A percentile compares a stretch with the other conserved stretches of the same genome.
These are phyloP conservation scores for Cryptosporidium ubiquitum DNA, from an alignment of 169 alveolate genomes.

Conservation along the genomic window DNA sequence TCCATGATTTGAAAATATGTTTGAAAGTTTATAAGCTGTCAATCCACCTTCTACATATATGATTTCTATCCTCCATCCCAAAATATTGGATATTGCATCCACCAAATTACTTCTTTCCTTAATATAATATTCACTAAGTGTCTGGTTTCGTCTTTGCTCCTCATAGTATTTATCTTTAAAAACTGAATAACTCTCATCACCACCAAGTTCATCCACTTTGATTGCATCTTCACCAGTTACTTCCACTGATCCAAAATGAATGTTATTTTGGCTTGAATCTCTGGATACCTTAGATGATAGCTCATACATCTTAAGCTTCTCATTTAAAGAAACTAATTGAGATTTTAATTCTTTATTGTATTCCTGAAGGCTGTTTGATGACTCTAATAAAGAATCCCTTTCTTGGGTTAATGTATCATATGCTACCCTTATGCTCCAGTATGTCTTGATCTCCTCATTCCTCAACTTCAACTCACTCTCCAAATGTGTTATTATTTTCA, in stretches of 20 bases:
- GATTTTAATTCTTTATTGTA: conserved; percentile 25
- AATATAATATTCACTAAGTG: conserved; percentile 55
- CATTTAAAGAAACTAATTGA: conserved; percentile 2
- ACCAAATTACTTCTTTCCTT: conserved; percentile 41
- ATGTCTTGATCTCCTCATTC: conserved; percentile 62
- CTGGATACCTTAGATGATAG: not conserved
- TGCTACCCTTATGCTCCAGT: conserved; percentile 73
- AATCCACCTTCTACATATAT: conserved; percentile 65
- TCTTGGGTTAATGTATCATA: conserved; percentile 68
- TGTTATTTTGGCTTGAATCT: not conserved
- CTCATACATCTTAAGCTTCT: conserved; percentile 32
- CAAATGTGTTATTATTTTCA: conserved; percentile 59
- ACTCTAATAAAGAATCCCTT: conserved; percentile 57
- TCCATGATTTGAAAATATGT: conserved; percentile 53
- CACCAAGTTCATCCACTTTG: not conserved
- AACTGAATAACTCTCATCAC: not conserved
- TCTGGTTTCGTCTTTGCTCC: conserved; percentile 43
- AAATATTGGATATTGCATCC: conserved; percentile 68
- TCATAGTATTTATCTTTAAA: conserved; percentile 25
- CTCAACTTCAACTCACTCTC: conserved; percentile 55
- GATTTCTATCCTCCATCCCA: conserved; percentile 69
- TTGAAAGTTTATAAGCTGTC: conserved; percentile 67
- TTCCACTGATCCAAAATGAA: not conserved
- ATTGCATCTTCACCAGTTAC: not conserved
- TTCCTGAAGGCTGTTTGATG: conserved; percentile 28